Evolutionary conservation across 257 asterid species (phyloP), one percentile per base, ranked within the genome.

Genomic region (Linaria vulgaris): DNA sequence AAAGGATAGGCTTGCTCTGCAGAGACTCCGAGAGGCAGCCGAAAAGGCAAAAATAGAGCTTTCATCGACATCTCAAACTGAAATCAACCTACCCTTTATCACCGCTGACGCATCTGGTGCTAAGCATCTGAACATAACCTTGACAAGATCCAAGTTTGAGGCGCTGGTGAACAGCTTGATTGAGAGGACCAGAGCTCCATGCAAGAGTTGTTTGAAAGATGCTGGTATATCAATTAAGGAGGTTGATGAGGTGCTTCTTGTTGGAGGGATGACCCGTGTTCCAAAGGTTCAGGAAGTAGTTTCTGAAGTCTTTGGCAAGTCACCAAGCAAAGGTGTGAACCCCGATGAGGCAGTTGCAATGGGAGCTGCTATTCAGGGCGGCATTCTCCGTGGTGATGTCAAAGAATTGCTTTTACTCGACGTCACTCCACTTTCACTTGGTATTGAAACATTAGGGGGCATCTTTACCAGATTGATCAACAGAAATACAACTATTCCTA

Each of bases 281-380:
- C 91, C 89, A 0, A 87, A 84, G 72, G 92, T 87, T 54, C 95
- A 87, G 70, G 85, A 84, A 68, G 78, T 87, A 1, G 95, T 87
- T 57, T 34, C 81, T n/a, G 85, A 78, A 50, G 84, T 87, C 66
- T 87, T 87, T 27, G 90, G 88, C 51, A 87, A 84, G 76, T 63
- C 80, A 45, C 92, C 91, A 10, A 87, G 95, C 83, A 87, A 87
- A 68, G 92, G 95, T 9, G 95, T 84, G 59, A 87, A 84, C 56
- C 92, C 92, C 3, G 95, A 87, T 43, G 95, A 87, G 70, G 92
- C 92, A 2, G 95, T 87, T 68, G 90, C 92, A 25, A 84, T 84
- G 86, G 92, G 95, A 14, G 95, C 95, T 59, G 95, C 95, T 22
- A 82, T 87, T 38, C 89, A 84, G 66, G 91, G 92, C 10, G 95